Base-by-base conservation (phyloP, 108 stramenopile genomes). In the Fragilaria crotonensis region DNA sequence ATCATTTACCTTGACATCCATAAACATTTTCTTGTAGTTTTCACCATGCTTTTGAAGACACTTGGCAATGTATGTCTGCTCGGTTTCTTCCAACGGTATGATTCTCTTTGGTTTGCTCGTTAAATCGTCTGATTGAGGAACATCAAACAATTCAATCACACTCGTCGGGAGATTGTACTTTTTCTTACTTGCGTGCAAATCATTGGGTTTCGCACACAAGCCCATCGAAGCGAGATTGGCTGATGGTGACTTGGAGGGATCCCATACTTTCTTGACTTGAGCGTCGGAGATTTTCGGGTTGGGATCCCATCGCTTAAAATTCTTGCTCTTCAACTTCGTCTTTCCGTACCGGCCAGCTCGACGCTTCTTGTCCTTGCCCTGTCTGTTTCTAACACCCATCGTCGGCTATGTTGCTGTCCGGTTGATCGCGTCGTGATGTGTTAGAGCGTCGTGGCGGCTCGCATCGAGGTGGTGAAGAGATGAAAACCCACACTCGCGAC, bases 41-140 rank as follows among this genome's bases (percentile, higher is more conserved):
- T 78, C 79, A 25, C 83, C 90, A 60, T 87, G 68, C 45, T 85
- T 85, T 7, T 64, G 64, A 64, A 91, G 65, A 61, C 81, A 81
- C 56, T 77, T 81, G 9, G 57, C 63, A 54, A 91, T 85, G 55
- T 87, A 91, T 41, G 71, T 74, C 67, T 91, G 86, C 61, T 92
- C 84, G 9, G 80, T 82, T 28, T 68, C 61, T 11, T 54, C 63
- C 31, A 88, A 68, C 9, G 86, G 84, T 9, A 41, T 41, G 36
- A 79, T 55, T 19, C 60, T 60, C 21, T 60, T 68, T 48, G 46
- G 41, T 31, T 56, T 32, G 44, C 50, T 59, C 48, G 78, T 52
- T n/a, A n/a, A 49, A 7, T 57, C 61, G 59, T 87, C 82, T 20
- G 86, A 87, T 58, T 85, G 73, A 18, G 90, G 86, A 65, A 91